Base-by-base conservation (phyloP, 768 basidiomycete genomes). In the Pisolithus sp. region DNA sequence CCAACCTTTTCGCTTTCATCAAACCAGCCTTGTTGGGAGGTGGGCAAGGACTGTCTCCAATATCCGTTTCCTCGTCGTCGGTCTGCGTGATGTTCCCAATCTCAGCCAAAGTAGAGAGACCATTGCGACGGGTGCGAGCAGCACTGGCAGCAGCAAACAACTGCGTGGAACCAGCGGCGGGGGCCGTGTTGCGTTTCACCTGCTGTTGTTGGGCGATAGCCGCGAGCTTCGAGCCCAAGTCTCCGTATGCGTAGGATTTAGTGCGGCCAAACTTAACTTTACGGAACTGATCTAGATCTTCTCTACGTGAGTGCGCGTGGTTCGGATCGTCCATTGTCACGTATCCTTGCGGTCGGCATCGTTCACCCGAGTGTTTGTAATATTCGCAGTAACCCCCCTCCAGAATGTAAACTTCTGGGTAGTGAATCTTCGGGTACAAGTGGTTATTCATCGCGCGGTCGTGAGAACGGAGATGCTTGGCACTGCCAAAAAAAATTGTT, bases 361-460 rank as follows among this genome's bases (percentile, higher is more conserved):
- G 85, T 28, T 70, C 64, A 2, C 81, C 72, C 48, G 80, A 85
- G 21, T 74, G 70, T 59, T 83, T 81, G 73, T 78, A 96, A 73
- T 93, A 98, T 40, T 82, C 79, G 59, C 84, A 91, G 68, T 97
- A 99, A 12, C 96, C 96, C 36, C 96, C 96, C 71, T 96, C 91
- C 7, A 99, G 81, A 59, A 99, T 81, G 72, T 98, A 99, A 17
- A 98, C 81, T 70, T 99, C 96, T 0, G 96, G 96, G 64, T 91
- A 99, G 68, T 90, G 88, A 39, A 97, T 85, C 64, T 80, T 87
- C 4, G 96, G 96, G 66, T 99, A 99, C 18, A 82, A 68, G 53
- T 89, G 86, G 56, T 88, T 85, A 70, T 97, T 97, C 73, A 88
- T 71, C 1, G 85, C 80, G 44, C 96, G 86, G 64, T 99, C 96